Conservation (phyloP, 2,329 filamentous ascomycete species). For the Alternaria triticina region DNA sequence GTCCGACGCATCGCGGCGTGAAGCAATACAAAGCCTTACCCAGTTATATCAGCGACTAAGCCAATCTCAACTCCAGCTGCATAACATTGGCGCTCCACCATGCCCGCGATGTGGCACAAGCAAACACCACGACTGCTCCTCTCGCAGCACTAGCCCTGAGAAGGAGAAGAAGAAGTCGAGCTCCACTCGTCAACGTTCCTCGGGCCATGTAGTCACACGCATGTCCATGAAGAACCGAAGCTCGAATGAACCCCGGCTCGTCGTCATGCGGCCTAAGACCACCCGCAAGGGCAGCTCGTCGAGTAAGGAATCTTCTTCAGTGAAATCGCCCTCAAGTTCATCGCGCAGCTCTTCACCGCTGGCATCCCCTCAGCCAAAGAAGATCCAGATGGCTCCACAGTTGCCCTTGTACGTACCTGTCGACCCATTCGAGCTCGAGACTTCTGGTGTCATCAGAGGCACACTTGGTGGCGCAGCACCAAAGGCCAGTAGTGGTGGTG, state of each 20-base stretch:
- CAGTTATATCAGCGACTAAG: conserved; percentile 50
- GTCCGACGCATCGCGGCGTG: conserved; percentile 54
- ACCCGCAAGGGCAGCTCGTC: conserved; percentile 33
- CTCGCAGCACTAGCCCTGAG: conserved; percentile 18
- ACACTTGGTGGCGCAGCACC: conserved; percentile 13
- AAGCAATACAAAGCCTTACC: conserved; percentile 52
- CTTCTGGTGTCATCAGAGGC: conserved; percentile 13
- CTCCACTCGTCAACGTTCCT: conserved; percentile 27
- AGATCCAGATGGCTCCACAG: conserved; percentile 6
- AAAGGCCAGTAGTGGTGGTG: conserved; percentile 12
- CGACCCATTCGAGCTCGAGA: conserved; percentile 28
- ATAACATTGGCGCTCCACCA: conserved; percentile 22
- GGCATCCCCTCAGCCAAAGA: conserved; percentile 28
- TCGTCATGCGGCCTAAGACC: conserved; percentile 44
- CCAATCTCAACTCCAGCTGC: conserved; percentile 44
- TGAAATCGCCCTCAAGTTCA: conserved; percentile 28
- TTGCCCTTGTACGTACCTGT: conserved; percentile 26
- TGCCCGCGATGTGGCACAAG: conserved; percentile 34
- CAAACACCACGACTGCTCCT: conserved; percentile 32
- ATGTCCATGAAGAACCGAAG: conserved; percentile 34
- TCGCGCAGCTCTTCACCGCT: conserved; percentile 28
- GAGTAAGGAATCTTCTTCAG: conserved; percentile 29
- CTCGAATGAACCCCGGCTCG: conserved; percentile 45
- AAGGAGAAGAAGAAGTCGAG: conserved; percentile 34
- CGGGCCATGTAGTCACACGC: conserved; percentile 36